Percentiles rank a stretch among this genome's conserved stretches.
phyloP scores from a whole-genome alignment of 352 stramenopile species.

The Globisporangium spinosum region DNA sequence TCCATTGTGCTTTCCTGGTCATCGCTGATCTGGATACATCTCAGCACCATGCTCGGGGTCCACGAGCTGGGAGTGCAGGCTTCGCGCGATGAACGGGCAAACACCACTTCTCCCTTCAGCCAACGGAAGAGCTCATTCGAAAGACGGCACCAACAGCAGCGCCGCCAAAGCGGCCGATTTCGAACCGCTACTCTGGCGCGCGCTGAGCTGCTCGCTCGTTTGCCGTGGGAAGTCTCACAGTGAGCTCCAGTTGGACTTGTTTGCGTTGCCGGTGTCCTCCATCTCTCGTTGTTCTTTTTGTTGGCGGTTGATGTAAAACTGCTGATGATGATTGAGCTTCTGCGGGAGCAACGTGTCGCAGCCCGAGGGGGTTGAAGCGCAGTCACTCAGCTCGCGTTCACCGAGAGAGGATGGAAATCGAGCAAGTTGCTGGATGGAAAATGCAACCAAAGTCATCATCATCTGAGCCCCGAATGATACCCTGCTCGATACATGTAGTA shows the following conservation, averaged over 20 bases:
- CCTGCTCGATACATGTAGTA: too few relatives aligned
- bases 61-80: constrained; percentile 32
- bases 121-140: background rate
- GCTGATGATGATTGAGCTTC: too few relatives aligned
- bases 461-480: too few relatives aligned
- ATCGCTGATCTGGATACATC: constrained; percentile 15
- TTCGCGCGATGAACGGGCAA: constrained; percentile 26
- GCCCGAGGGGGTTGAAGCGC: too few relatives aligned
- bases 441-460: too few relatives aligned
- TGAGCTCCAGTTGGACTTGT: background rate
- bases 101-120: constrained; percentile 11
- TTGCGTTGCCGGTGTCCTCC: background rate
- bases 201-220: background rate
- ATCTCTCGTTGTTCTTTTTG: too few relatives aligned
- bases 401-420: too few relatives aligned
- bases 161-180: background rate
- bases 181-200: background rate
- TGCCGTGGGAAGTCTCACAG: too few relatives aligned
- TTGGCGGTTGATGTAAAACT: too few relatives aligned
- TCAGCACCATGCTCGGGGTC: constrained; percentile 29
- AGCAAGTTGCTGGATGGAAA: too few relatives aligned
- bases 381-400: too few relatives aligned
- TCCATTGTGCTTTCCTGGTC: constrained; percentile 12
- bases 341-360: too few relatives aligned
- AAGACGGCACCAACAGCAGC: background rate